Base-by-base conservation (phyloP, 2,329 filamentous ascomycete species). In the Bipolaris gigantea region DNA sequence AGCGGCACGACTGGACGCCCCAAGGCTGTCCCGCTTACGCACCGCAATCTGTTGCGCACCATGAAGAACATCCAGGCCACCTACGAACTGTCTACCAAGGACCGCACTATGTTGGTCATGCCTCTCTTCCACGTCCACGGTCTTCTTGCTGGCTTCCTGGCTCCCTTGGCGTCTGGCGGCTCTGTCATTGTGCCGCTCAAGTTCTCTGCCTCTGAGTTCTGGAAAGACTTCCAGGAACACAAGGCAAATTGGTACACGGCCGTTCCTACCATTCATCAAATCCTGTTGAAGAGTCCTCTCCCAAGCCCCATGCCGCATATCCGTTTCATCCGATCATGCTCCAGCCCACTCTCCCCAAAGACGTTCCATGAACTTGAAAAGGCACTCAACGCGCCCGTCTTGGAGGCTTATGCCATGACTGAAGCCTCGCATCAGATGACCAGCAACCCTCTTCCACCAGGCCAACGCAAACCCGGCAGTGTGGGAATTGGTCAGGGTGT, bases 351-450 rank as follows among this genome's bases (percentile, higher is more conserved):
- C 13, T 89, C 89, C 2, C 91, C 91, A 0, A 92, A 90, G 58
- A 86, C 86, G 46, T 92, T 94, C 77, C 82, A 90, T 58, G 87
- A 90, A 65, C 83, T 96, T 5, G 90, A 95, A 70, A 81, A 85
- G 64, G 82, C 85, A 0, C 89, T 92, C 72, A 80, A 85, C 46
- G 89, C 91, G 0, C 90, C 91, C 0, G 91, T 96, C 0, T 81
- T 96, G 16, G 91, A 95, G 77, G 91, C 91, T 9, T 95, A 95
- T 67, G 91, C 91, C 61, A 96, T 96, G 91, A 95, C 91, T 36
- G 91, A 95, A 77, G 91, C 90, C 6, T 85, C 91, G 4, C 89
- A 92, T 69, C 89, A 92, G 73, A 92, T 92, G 87, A 90, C 89
- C 1, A 90, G 87, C 21, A 82, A 82, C 57, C 80, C 79, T 39